Evolutionary conservation across 2,329 filamentous ascomycete species (phyloP), one percentile per base, ranked within the genome.

Genomic region (Pseudopithomyces chartarum): DNA sequence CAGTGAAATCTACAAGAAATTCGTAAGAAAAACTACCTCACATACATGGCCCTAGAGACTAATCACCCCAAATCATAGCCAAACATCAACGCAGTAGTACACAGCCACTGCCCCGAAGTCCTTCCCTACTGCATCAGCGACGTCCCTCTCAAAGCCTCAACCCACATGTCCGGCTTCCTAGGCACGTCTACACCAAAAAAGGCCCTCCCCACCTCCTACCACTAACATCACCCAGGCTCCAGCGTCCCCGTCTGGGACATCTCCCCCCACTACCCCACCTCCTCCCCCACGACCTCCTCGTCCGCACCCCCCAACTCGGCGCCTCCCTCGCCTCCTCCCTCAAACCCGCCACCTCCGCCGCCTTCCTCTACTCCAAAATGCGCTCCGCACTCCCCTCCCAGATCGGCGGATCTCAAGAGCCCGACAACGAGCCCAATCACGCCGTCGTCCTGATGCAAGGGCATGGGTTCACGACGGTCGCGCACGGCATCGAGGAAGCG

Each of bases 391-490:
- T 77, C 6, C 74, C 73, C 0, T 45, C 70, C 3, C 68, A 74
- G 39, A 67, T 76, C 13, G 70, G 66, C 5, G 74, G 73, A 33
- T 47, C 69, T 47, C 50, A 63, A 33, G 73, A 76, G 50, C 65
- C 70, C 1, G 60, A 64, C 10, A 58, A 70, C 13, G 67, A 73
- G 26, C 75, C 75, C 1, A 67, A 76, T 39, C 70, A 76, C 54
- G 63, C 69, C 2, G 71, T 75, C 7, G 69, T 78, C 8, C 62
- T 78, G 19, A 77, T 80, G 69, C 77, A 78, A 51, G 73, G 75
- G 1, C 79, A 81, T 57, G 80, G 80, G 22, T 81, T 81, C 57
- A 79, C 78, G 1, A 77, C 74, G 11, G 66, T 76, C 0, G 79
- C 77, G 0, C 64, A 68, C 2, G 70, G 72, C 8, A 77, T 81